These are phyloP conservation scores for Botryotinia globosa DNA, from an alignment of 2,329 filamentous ascomycete genomes.

Conservation along the genomic window DNA sequence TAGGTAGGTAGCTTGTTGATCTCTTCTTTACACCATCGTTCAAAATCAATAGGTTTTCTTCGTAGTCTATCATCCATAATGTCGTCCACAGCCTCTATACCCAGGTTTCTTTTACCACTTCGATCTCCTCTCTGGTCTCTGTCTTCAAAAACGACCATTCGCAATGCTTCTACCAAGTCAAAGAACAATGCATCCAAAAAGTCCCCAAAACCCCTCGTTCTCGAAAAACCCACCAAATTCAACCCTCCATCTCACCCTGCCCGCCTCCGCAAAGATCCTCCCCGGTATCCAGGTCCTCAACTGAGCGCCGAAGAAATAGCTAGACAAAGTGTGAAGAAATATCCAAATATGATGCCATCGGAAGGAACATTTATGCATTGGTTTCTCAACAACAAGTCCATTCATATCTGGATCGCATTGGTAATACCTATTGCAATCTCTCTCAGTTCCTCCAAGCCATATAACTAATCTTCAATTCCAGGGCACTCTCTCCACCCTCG, in stretches of 20 bases:
- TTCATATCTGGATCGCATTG: constrained; percentile 83
- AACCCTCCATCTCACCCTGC: constrained; percentile 87
- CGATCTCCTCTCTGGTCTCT: constrained; percentile 54
- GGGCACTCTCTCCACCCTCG: constrained; percentile 50
- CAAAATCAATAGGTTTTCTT: neutral
- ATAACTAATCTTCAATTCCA: constrained; percentile 21
- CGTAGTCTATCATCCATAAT: constrained; percentile 28
- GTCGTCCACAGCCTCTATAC: constrained; percentile 51
- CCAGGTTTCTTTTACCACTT: constrained; percentile 66
- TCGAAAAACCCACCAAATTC: constrained; percentile 87
- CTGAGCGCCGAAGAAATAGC: constrained; percentile 63
- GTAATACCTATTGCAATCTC: constrained; percentile 48
- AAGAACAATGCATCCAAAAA: constrained; percentile 23
- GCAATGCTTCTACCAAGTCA: constrained; percentile 39
- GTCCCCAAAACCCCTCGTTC: constrained; percentile 57
- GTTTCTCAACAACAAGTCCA: constrained; percentile 72
- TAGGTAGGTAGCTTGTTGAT: neutral
- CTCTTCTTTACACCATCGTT: neutral
- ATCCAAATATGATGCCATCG: constrained; percentile 87
- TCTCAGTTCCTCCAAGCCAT: neutral
- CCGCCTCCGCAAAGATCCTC: constrained; percentile 56
- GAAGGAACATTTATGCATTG: constrained; percentile 78
- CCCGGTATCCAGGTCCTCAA: constrained; percentile 68
- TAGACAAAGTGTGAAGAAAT: constrained; percentile 66
- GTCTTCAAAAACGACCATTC: constrained; percentile 35